A percentile compares a stretch with the other conserved stretches of the same genome.
Conservation (phyloP, 1,284 basidiomycete species). For the Earliella scabrosa region DNA sequence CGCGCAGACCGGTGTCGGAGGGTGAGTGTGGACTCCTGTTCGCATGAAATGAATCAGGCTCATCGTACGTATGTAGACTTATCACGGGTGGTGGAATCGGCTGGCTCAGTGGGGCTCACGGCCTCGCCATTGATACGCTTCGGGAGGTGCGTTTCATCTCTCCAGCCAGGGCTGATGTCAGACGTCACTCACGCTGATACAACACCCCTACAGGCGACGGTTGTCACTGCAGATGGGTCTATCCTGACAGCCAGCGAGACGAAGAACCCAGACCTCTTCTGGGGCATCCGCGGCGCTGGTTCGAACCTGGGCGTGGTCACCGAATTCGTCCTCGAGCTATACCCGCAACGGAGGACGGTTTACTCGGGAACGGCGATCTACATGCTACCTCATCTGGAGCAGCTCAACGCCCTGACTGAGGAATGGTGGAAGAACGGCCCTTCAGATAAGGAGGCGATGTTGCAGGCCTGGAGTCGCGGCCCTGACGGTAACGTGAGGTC, state of each 20-base stretch:
- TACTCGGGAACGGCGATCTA: slow-evolving; percentile 40
- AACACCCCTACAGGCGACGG: slow-evolving; percentile 43
- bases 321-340: slow-evolving; percentile 40
- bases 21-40: slow-evolving; percentile 14
- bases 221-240: slow-evolving; percentile 57
- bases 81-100: slow-evolving; percentile 65
- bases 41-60: too few species aligned
- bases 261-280: slow-evolving; percentile 44
- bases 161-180: too few species aligned
- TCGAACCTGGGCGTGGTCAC: slow-evolving; percentile 50
- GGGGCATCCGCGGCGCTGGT: slow-evolving; percentile 49
- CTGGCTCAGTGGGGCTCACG: slow-evolving; percentile 54
- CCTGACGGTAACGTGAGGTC: slow-evolving; percentile 14
- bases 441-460: slow-evolving; percentile 22
- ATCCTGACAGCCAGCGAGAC: slow-evolving; percentile 46
- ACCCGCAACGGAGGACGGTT: slow-evolving; percentile 39
- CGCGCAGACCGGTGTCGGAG: slow-evolving; percentile 36
- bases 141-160: slow-evolving; percentile 40
- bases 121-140: slow-evolving; percentile 60
- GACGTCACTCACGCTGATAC: not conserved
- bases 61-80: slow-evolving; percentile 37
- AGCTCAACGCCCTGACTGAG: slow-evolving; percentile 12
- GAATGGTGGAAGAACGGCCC: slow-evolving; percentile 16
- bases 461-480: slow-evolving; percentile 20
- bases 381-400: slow-evolving; percentile 23